Percentiles rank a stretch among this genome's conserved stretches.
These are phyloP conservation scores for Candolleomyces eurysporus DNA, from an alignment of 768 basidiomycete genomes.

Conservation along the genomic window DNA sequence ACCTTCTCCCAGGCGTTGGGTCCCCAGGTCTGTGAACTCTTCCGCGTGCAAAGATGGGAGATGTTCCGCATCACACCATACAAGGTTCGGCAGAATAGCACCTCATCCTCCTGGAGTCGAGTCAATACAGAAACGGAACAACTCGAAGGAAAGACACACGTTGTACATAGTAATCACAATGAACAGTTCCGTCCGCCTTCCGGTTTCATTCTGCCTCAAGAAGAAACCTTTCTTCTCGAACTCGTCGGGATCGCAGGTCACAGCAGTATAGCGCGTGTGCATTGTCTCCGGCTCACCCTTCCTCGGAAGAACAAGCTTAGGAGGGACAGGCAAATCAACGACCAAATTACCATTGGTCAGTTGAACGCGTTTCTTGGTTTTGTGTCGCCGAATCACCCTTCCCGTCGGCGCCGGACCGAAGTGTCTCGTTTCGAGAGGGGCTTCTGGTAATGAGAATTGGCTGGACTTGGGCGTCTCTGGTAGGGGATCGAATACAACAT, in stretches of 20 bases:
- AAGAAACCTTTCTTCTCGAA: slow-evolving; percentile 84
- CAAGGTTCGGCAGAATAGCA: slow-evolving; percentile 88
- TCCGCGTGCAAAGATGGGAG: slow-evolving; percentile 76
- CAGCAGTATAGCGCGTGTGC: slow-evolving; percentile 78
- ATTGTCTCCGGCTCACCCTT: slow-evolving; percentile 70
- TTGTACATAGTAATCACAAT: slow-evolving; percentile 98
- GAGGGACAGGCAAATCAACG: slow-evolving; percentile 79
- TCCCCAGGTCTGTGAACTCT: slow-evolving; percentile 94
- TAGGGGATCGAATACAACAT: slow-evolving; percentile 39
- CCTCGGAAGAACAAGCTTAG: slow-evolving; percentile 75
- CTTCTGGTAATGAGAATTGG: slow-evolving; percentile 43
- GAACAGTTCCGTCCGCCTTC: slow-evolving; percentile 84
- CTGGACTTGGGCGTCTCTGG: slow-evolving; percentile 43
- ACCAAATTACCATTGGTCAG: slow-evolving; percentile 89
- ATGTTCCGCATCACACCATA: slow-evolving; percentile 94
- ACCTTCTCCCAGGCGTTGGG: slow-evolving; percentile 96
- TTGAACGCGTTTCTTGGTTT: slow-evolving; percentile 76
- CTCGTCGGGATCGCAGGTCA: slow-evolving; percentile 92
- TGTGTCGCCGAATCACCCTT: slow-evolving; percentile 71
- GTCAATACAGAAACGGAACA: background rate
- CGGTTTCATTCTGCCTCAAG: slow-evolving; percentile 77
- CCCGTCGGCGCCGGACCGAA: slow-evolving; percentile 88
- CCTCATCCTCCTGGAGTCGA: slow-evolving; percentile 70
- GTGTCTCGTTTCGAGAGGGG: slow-evolving; percentile 67
- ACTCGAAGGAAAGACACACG: slow-evolving; percentile 41